These are phyloP conservation scores for Daldinia caldariorum DNA, from an alignment of 495 filamentous ascomycete genomes.

Conservation along the genomic window DNA sequence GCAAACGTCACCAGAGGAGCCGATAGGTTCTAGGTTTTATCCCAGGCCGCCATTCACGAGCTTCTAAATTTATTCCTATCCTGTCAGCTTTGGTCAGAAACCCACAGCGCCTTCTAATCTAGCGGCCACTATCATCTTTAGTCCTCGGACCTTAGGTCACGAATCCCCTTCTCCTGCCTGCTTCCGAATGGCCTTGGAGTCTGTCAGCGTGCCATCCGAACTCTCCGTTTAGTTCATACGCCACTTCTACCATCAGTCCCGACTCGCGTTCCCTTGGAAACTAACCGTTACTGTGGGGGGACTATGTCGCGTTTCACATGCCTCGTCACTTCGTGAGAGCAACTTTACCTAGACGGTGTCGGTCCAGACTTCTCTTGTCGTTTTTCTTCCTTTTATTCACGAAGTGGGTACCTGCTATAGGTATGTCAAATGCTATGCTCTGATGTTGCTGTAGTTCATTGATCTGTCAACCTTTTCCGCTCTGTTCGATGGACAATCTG, in stretches of 20 bases:
- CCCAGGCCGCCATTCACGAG: constrained; percentile 38
- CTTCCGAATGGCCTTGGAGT: constrained; percentile 22
- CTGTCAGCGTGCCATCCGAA: constrained; percentile 26
- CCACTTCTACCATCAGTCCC: constrained; percentile 6
- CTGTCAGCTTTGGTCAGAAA: constrained; percentile 35
- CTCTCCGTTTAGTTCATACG: constrained; percentile 17
- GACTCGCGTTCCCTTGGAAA: constrained; percentile 19
- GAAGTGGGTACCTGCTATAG: neutral
- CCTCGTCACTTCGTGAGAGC: constrained; percentile 9
- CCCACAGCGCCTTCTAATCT: constrained; percentile 27
- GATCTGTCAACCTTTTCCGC: neutral
- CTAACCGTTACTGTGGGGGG: constrained; percentile 3
- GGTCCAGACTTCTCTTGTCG: neutral
- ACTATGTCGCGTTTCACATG: constrained; percentile 36
- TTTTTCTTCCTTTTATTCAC: neutral
- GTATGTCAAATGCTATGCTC: constrained; percentile 13
- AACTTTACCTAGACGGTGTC: constrained; percentile 5
- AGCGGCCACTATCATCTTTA: constrained; percentile 22
- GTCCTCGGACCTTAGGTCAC: constrained; percentile 34
- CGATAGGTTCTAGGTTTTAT: constrained; percentile 38
- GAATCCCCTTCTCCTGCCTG: constrained; percentile 26
- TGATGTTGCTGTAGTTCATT: neutral
- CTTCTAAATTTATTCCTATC: constrained; percentile 31
- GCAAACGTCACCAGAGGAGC: constrained; percentile 41
- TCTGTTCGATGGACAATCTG: constrained; percentile 35